Evolutionary conservation across 345 rosid genomes (phyloP), one percentile per base, ranked within the genome.

Genomic region (Arabis alpina): DNA sequence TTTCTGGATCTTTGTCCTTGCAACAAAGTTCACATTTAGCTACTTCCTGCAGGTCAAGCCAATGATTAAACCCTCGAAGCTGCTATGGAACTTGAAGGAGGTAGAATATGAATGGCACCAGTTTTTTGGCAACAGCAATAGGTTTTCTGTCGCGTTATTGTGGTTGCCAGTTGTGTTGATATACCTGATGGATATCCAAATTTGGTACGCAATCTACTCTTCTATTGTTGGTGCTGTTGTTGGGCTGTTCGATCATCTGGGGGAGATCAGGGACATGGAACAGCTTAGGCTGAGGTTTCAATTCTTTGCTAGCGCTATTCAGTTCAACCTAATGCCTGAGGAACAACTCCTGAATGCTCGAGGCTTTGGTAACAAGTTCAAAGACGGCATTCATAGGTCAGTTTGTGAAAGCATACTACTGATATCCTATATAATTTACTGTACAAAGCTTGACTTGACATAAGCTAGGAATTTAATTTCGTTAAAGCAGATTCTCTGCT

Each of bases 251-350:
- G 86, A 70, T 59, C 98, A 93, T 75, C 87, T 93, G 83, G 98
- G 97, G 52, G 98, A 93, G 90, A 93, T 91, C 73, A 83, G 96
- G 63, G 93, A 88, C 75, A 83, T 91, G 70, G 83, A 81, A 75
- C 98, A 93, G 70, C 75, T 91, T 79, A 87, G 92, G 85, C 77
- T 93, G 76, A 87, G 97, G 80, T 93, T 87, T 78, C 97, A 93
- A 85, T 93, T 93, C 85, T 89, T 93, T 81, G 97, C 98, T 2
- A 88, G 97, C 59, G 97, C 98, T 8, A 87, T 93, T 69, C 97
- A 93, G 84, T 93, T 93, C 76, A 93, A 91, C 83, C 87, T 91
- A 66, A 85, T 93, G 97, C 95, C 96, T 0, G 95, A 93, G 75
- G 96, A 93, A 85, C 97, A 93, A 83, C 86, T 91, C 63, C 67